phyloP scores from a whole-genome alignment of 2,329 filamentous ascomycete species.

The Fusarium luffae region DNA sequence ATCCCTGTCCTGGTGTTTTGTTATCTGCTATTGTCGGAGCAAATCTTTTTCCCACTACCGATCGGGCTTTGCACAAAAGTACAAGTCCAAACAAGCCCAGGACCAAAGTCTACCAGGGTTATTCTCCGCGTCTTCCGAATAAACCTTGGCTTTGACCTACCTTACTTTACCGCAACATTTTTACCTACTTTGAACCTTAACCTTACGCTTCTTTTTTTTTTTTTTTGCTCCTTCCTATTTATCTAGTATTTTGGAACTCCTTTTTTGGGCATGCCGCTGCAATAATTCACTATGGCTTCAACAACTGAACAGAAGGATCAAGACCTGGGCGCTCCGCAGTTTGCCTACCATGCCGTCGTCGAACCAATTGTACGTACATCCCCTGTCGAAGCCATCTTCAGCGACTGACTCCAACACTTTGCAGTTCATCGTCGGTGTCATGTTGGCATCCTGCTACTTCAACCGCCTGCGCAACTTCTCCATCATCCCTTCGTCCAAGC shows the following conservation, averaged over 20 bases:
- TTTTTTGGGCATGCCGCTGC: conserved; percentile 1
- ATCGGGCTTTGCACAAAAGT: neutral
- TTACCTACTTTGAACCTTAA: neutral
- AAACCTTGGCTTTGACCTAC: neutral
- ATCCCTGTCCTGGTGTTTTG: neutral
- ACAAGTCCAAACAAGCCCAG: neutral
- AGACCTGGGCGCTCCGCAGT: conserved; percentile 46
- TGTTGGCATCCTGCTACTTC: conserved; percentile 46
- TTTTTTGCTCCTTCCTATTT: neutral
- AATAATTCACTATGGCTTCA: conserved; percentile 14
- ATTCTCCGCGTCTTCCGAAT: conserved; percentile 29
- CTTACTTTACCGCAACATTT: conserved; percentile 2
- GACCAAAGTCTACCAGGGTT: neutral
- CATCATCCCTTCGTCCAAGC: conserved; percentile 33
- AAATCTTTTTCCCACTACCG: conserved; percentile 10
- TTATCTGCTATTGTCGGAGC: conserved; percentile 5
- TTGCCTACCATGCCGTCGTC: conserved; percentile 41
- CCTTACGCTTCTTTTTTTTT: conserved; percentile 1
- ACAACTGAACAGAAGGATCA: conserved; percentile 24
- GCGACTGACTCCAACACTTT: neutral
- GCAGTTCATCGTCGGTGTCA: conserved; percentile 45
- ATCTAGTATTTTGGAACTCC: neutral
- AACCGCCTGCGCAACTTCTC: conserved; percentile 44
- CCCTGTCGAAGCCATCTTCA: neutral
- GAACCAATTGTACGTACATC: conserved; percentile 45